Base-by-base conservation (phyloP, 2,329 filamentous ascomycete genomes). In the Keithomyces neogunnii region DNA sequence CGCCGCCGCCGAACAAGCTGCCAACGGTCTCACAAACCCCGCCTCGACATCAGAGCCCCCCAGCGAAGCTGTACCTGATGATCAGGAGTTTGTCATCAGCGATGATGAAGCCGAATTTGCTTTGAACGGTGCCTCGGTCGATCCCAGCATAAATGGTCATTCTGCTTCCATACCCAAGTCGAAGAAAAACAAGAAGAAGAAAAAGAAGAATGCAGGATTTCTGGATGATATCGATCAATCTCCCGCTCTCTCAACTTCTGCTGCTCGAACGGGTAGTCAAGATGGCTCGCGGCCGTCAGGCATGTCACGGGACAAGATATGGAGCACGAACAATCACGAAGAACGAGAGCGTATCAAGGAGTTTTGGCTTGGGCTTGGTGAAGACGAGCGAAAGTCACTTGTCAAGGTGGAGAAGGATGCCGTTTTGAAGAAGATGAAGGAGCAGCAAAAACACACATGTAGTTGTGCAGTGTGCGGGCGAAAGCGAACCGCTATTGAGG, bases 321-420 rank as follows among this genome's bases (percentile, higher is more conserved):
- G 93, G 93, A 96, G 96, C 65, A 96, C 90, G 3, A 93, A 88
- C 53, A 93, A 89, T 8, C 82, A 89, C 59, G 90, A 97, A 69
- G 93, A 99, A 72, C 87, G 93, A 36, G 90, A 96, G 72, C 87
- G 93, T 49, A 99, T 99, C 66, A 96, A 96, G 71, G 88, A 96
- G 60, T 99, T 97, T 70, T 99, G 93, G 93, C 80, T 99, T 49
- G 90, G 90, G 13, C 72, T 99, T 43, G 89, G 89, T 59, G 93
- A 99, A 68, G 89, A 95, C 38, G 91, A 97, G 67, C 88, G 93
- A 60, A 93, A 95, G 66, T 93, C 89, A 13, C 75, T 99, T 45
- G 90, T 99, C 64, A 96, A 96, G 70, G 92, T 99, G 32, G 93
- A 99, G 71, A 99, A 99, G 72, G 92, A 99, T 69, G 92, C 93